Conservation (phyloP, 2,329 filamentous ascomycete species). For the Paecilomyces variotii region DNA sequence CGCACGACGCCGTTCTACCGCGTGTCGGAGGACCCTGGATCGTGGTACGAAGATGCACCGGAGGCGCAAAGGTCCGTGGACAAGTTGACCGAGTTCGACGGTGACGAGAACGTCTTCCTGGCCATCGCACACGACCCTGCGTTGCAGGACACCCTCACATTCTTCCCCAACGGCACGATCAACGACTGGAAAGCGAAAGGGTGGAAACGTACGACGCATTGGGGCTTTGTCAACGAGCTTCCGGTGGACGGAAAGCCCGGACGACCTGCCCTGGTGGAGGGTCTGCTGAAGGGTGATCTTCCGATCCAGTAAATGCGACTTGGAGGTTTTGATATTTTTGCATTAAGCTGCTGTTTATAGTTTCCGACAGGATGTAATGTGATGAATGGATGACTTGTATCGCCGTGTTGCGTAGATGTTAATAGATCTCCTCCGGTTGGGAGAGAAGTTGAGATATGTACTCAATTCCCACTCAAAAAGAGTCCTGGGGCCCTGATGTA, state of each 20-base stretch:
- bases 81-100: conserved; percentile 18
- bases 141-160: conserved; percentile 13
- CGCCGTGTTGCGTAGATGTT: background rate
- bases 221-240: conserved; percentile 18
- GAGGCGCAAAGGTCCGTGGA: conserved; percentile 12
- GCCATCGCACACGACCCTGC: conserved; percentile 20
- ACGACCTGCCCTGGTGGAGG: conserved; percentile 1
- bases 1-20: conserved; percentile 13
- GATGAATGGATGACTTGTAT: background rate
- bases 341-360: background rate
- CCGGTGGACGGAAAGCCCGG: conserved; percentile 5
- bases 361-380: background rate
- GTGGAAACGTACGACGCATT: conserved; percentile 13
- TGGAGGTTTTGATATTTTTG: background rate
- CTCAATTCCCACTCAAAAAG: background rate
- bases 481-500: background rate
- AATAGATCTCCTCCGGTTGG: background rate
- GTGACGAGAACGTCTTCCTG: conserved; percentile 18
- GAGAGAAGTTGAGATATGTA: background rate
- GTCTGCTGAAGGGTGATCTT: conserved; percentile 3
- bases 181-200: conserved; percentile 23
- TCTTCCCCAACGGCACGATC: conserved; percentile 17
- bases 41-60: conserved; percentile 14
- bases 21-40: conserved; percentile 5
- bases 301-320: background rate